A percentile compares a stretch with the other conserved stretches of the same genome.
phyloP scores from a whole-genome alignment of 805 yeast species.

The Pichia heedii region DNA sequence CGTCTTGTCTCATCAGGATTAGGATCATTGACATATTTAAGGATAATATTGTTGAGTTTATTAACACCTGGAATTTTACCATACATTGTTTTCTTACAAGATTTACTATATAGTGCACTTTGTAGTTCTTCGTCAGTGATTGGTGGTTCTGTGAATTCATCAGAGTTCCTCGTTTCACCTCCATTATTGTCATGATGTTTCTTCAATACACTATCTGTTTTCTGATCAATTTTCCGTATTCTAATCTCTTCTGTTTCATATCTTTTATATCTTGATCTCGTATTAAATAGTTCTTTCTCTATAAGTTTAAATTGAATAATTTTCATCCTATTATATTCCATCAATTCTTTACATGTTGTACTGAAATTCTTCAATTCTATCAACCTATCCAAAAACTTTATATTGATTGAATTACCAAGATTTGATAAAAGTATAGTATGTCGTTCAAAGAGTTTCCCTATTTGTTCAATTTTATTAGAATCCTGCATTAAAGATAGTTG shows the following conservation, averaged over 20 bases:
- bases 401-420: constrained; percentile 24
- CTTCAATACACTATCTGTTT: constrained; percentile 18
- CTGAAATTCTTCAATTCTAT: constrained; percentile 28
- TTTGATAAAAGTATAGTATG: constrained; percentile 44
- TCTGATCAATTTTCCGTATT: constrained; percentile 24
- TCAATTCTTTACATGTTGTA: constrained; percentile 23
- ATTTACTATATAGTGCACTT: constrained; percentile 22
- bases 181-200: constrained; percentile 7
- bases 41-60: constrained; percentile 26
- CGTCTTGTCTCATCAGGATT: constrained; percentile 29
- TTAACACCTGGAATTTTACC: constrained; percentile 30
- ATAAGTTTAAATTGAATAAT: constrained; percentile 25
- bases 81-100: constrained; percentile 20
- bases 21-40: constrained; percentile 26
- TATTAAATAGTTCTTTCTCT: constrained; percentile 20
- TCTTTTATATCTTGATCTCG: constrained; percentile 18
- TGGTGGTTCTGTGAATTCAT: constrained; percentile 17
- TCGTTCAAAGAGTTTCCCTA: constrained; percentile 81
- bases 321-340: constrained; percentile 28
- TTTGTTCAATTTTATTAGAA: constrained; percentile 48
- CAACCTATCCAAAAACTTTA: constrained; percentile 26
- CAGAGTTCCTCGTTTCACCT: constrained; percentile 4
- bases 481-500: constrained; percentile 43
- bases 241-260: constrained; percentile 25
- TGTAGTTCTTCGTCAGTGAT: constrained; percentile 27